phyloP scores from a whole-genome alignment of 2,329 filamentous ascomycete species.

The Curvularia verruculosa region DNA sequence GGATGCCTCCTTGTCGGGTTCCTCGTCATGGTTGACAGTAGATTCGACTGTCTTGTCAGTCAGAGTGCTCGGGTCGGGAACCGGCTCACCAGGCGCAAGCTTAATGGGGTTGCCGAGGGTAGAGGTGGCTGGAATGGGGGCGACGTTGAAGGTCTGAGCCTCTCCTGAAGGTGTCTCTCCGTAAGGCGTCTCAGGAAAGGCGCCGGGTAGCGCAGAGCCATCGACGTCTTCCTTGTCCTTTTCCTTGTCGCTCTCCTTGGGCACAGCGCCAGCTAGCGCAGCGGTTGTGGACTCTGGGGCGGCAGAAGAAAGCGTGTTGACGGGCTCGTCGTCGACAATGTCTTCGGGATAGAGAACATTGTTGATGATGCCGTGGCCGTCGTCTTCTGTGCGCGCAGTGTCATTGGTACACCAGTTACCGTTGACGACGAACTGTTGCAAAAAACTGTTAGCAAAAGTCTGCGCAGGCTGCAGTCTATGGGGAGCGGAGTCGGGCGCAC shows the following conservation, averaged over 20 bases:
- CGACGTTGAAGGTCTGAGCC: conserved; percentile 58
- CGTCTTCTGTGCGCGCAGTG: conserved; percentile 79
- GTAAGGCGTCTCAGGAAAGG: conserved; percentile 78
- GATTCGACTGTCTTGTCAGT: conserved; percentile 74
- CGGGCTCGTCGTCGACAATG: conserved; percentile 60
- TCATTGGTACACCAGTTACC: conserved; percentile 86
- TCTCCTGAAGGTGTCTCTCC: conserved; percentile 53
- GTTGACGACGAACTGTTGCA: conserved; percentile 89
- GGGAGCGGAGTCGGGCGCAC: conserved; percentile 57
- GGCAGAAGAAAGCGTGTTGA: conserved; percentile 68
- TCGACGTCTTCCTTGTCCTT: no score
- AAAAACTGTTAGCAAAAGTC: conserved; percentile 28
- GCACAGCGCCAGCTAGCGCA: conserved; percentile 69
- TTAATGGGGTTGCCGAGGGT: conserved; percentile 77
- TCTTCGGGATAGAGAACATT: conserved; percentile 83
- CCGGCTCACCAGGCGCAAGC: conserved; percentile 77
- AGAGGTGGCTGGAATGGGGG: conserved; percentile 64
- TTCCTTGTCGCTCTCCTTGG: conserved; percentile 60
- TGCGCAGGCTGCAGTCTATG: conserved; percentile 13
- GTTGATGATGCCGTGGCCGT: conserved; percentile 85
- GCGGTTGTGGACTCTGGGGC: conserved; percentile 75
- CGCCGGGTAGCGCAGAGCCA: conserved; percentile 60
- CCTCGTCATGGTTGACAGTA: conserved; percentile 49
- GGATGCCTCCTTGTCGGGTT: conserved; percentile 44
- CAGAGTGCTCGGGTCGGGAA: conserved; percentile 71